A percentile compares a stretch with the other conserved stretches of the same genome.
Evolutionary conservation across 2,329 filamentous ascomycete genomes (phyloP).

Genomic region (Scedosporium dehoogii): DNA sequence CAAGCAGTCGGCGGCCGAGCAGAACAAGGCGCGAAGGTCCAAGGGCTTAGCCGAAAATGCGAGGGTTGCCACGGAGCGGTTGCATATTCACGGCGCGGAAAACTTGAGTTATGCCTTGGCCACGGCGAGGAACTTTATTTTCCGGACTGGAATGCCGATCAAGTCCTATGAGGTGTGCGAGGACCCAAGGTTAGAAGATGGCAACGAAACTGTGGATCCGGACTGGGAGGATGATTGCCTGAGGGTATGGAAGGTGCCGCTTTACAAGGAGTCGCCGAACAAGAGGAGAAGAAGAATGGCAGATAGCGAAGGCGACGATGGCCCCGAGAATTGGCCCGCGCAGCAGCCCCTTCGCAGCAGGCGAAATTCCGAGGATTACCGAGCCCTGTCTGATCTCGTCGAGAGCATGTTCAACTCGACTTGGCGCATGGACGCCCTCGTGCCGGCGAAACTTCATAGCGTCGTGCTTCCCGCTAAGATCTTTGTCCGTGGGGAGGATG

Average conservation of each 20-base stretch:
- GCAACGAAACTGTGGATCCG: slow-evolving; percentile 32
- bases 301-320: slow-evolving; percentile 6
- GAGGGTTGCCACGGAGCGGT: slow-evolving; percentile 17
- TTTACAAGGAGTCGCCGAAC: slow-evolving; percentile 26
- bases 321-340: background rate
- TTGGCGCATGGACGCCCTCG: slow-evolving; percentile 63
- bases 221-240: slow-evolving; percentile 70
- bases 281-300: slow-evolving; percentile 9
- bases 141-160: slow-evolving; percentile 73
- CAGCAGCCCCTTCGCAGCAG: slow-evolving; percentile 6
- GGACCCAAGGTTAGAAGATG: slow-evolving; percentile 24
- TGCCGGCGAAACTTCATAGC: slow-evolving; percentile 54
- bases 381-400: slow-evolving; percentile 14
- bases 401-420: slow-evolving; percentile 21
- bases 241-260: slow-evolving; percentile 73
- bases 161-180: slow-evolving; percentile 54
- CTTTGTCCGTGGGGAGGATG: slow-evolving; percentile 56
- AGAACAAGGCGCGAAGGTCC: slow-evolving; percentile 29
- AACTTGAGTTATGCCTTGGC: slow-evolving; percentile 76
- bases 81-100: slow-evolving; percentile 68
- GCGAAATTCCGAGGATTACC: slow-evolving; percentile 9
- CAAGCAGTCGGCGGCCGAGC: slow-evolving; percentile 26
- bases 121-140: slow-evolving; percentile 76
- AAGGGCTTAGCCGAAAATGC: slow-evolving; percentile 24
- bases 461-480: slow-evolving; percentile 60